phyloP scores from a whole-genome alignment of 495 filamentous ascomycete species.

The Hypoxylon perforatum region DNA sequence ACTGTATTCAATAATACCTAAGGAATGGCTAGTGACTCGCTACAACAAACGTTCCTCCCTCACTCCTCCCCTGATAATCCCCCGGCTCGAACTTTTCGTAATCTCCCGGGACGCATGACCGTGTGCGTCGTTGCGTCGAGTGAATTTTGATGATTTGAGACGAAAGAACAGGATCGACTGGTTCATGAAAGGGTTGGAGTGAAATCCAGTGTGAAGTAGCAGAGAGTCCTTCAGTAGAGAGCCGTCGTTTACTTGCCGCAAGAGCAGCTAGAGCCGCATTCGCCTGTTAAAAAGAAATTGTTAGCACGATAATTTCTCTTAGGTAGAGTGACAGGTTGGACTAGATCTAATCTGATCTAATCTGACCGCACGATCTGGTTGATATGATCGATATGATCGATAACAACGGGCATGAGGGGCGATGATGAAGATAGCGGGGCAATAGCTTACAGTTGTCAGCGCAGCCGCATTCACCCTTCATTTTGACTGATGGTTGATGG shows the following conservation, averaged over 20 bases:
- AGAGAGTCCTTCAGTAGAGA: conserved; percentile 6
- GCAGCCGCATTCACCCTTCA: conserved; percentile 60
- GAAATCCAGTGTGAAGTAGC: conserved; percentile 26
- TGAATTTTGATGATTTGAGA: conserved; percentile 6
- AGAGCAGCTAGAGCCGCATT: conserved; percentile 54
- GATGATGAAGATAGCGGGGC: conserved; percentile 18
- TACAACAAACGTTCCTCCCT: conserved; percentile 20
- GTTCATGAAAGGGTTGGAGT: conserved; percentile 15
- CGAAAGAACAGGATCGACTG: conserved; percentile 11
- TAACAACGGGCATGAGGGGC: background rate
- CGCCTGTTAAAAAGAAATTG: conserved; percentile 32
- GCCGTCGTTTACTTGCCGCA: conserved; percentile 50
- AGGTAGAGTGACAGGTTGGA: background rate
- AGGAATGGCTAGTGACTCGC: conserved; percentile 30
- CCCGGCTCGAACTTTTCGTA: conserved; percentile 4
- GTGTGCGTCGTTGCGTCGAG: conserved; percentile 7
- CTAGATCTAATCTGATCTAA: conserved; percentile 9
- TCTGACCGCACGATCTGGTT: background rate
- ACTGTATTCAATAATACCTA: conserved; percentile 2
- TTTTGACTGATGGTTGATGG: conserved; percentile 48
- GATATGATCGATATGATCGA: background rate
- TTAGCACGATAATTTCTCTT: conserved; percentile 7
- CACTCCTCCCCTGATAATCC: background rate
- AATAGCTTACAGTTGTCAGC: conserved; percentile 58
- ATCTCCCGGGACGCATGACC: conserved; percentile 15